These are phyloP conservation scores for Stygiomarasmius scandens DNA, from an alignment of 1,284 basidiomycete species.

Conservation along the genomic window DNA sequence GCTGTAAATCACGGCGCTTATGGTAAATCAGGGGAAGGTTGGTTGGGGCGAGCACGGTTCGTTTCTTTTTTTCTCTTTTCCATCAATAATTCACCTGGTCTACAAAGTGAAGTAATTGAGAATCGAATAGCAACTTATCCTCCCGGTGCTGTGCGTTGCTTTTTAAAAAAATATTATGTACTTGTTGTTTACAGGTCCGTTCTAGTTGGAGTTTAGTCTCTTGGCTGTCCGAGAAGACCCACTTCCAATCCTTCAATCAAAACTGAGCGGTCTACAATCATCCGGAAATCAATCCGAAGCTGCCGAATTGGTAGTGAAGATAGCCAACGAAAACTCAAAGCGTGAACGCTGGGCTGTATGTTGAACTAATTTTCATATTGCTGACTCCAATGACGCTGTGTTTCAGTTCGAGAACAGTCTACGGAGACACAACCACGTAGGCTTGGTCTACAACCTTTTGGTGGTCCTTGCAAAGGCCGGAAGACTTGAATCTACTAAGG, in stretches of 20 bases:
- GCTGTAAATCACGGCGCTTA: slow-evolving; percentile 81
- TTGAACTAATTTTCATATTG: slow-evolving; percentile 17
- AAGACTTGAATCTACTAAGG: slow-evolving; percentile 50
- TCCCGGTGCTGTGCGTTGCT: slow-evolving; percentile 68
- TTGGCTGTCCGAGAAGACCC: slow-evolving; percentile 84
- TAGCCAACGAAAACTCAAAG: slow-evolving; percentile 80
- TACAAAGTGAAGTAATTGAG: slow-evolving; percentile 76
- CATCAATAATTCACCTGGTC: not conserved
- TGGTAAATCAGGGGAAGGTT: slow-evolving; percentile 71
- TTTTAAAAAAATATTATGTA: slow-evolving; percentile 15
- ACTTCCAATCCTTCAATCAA: slow-evolving; percentile 63
- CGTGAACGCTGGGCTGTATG: slow-evolving; percentile 80
- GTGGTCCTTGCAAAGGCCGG: slow-evolving; percentile 70
- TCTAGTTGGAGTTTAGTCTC: slow-evolving; percentile 87
- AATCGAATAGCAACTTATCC: slow-evolving; percentile 87
- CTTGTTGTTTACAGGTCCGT: slow-evolving; percentile 14
- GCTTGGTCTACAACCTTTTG: slow-evolving; percentile 73
- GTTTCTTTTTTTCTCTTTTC: slow-evolving; percentile 24
- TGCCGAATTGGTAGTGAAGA: slow-evolving; percentile 58
- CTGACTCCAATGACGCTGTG: not conserved
- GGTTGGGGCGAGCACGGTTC: slow-evolving; percentile 79
- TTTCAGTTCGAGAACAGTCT: slow-evolving; percentile 80
- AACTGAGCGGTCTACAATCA: slow-evolving; percentile 52
- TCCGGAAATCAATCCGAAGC: slow-evolving; percentile 48
- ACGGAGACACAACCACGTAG: slow-evolving; percentile 81